Conservation (phyloP, 2,329 filamentous ascomycete species). For the Aspergillus hortae region DNA sequence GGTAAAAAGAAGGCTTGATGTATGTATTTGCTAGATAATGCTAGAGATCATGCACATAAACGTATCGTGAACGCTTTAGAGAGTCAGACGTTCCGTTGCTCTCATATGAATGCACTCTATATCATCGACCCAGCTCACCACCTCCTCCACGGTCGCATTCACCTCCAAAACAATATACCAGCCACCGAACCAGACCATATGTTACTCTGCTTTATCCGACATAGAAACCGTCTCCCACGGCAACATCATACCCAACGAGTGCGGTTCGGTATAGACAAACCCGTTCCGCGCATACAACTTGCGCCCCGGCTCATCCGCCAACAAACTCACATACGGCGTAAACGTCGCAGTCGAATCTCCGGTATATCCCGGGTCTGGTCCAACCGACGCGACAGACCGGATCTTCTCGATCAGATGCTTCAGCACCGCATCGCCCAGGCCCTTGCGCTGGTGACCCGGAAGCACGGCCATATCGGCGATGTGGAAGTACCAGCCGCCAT, state of each 20-base stretch:
- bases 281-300: slow-evolving; percentile 47
- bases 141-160: too few species aligned
- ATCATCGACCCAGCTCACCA: too few species aligned
- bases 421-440: slow-evolving; percentile 47
- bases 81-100: too few species aligned
- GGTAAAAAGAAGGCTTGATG: too few species aligned
- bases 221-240: background rate
- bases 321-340: slow-evolving; percentile 42
- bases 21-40: too few species aligned
- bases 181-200: too few species aligned
- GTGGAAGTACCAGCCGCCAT: slow-evolving; percentile 52
- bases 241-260: slow-evolving; percentile 39
- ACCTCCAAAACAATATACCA: too few species aligned
- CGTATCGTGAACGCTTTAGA: too few species aligned
- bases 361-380: background rate
- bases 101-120: too few species aligned
- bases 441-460: slow-evolving; percentile 47
- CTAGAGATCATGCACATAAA: too few species aligned
- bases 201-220: too few species aligned
- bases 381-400: slow-evolving; percentile 35
- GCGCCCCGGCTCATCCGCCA: slow-evolving; percentile 46
- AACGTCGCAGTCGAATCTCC: background rate
- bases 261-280: slow-evolving; percentile 40
- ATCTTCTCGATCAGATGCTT: slow-evolving; percentile 42
- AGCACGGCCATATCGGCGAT: slow-evolving; percentile 52